A percentile compares a stretch with the other conserved stretches of the same genome.
Evolutionary conservation across 345 rosid genomes (phyloP).

Genomic region (Lumnitzera littorea): DNA sequence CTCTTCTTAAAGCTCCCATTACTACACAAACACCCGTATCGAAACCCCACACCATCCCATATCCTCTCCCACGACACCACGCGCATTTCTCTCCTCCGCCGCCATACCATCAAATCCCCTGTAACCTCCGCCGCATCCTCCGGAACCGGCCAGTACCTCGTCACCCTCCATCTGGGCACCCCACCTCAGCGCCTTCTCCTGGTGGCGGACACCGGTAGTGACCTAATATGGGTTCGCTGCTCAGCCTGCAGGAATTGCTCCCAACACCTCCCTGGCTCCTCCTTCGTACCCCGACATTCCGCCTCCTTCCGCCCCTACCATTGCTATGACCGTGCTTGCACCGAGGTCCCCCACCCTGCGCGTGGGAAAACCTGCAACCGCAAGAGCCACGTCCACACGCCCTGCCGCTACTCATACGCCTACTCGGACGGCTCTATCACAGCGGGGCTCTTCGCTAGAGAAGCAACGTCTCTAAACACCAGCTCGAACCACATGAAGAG

Average conservation of each 20-base stretch:
- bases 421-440: conserved; percentile 70
- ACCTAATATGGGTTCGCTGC: conserved; percentile 81
- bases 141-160: conserved; percentile 87
- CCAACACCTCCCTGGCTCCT: conserved; percentile 38
- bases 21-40: conserved; percentile 34
- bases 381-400: conserved; percentile 52
- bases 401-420: conserved; percentile 66
- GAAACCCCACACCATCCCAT: conserved; percentile 27
- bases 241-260: conserved; percentile 66
- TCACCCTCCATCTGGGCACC: conserved; percentile 59
- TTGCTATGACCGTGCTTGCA: conserved; percentile 50
- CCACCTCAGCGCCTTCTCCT: conserved; percentile 72
- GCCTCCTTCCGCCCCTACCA: conserved; percentile 64
- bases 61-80: conserved; percentile 31
- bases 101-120: conserved; percentile 41
- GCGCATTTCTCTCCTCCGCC: conserved; percentile 37
- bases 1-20: conserved; percentile 62
- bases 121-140: conserved; percentile 62
- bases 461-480: conserved; percentile 49
- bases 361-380: conserved; percentile 38
- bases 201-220: conserved; percentile 83
- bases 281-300: conserved; percentile 72
- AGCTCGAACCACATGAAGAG: conserved; percentile 34
- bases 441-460: conserved; percentile 58
- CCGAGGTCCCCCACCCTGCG: conserved; percentile 46